Base-by-base conservation (phyloP, 257 asterid species). In the Fraxinus quadrangulata region DNA sequence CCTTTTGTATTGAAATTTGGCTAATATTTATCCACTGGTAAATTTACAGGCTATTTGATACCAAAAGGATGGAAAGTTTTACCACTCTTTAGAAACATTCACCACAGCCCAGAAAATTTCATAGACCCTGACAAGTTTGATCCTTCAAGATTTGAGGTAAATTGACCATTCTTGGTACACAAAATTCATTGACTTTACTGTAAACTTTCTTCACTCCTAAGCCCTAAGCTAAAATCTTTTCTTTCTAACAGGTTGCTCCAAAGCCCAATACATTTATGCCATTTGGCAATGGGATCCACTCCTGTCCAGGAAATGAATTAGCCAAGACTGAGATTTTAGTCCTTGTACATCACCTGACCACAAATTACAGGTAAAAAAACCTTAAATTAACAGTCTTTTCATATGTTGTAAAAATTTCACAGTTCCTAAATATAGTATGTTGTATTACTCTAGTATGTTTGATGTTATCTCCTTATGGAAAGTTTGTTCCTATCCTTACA, bases 1-100 rank as follows among this genome's bases (percentile, higher is more conserved):
- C 28, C 13, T 59, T 40, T 39, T 71, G 39, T 19, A 5, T 40
- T 12, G 28, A 17, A 16, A 17, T 37, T 71, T 14, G 12, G 37
- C 59, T 54, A 68, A 37, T 49, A 77, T 30, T 30, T 67, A 1
- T 1, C 72, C 65, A 3, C 8, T 72, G 9, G 13, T 24, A 23
- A 69, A 37, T 74, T 67, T 68, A 81, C 85, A 93, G 97, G 96
- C 42, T 94, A 92, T 70, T 75, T 87, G 26, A 94, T 94, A 78
- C 99, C 97, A 33, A 93, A 91, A 86, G 99, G 99, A 77, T 95
- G 99, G 99, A 95, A 95, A 84, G 99, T 95, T 3, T 78, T 95
- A 61, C 99, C 99, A 70, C 96, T 95, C 11, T 95, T 95, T 75
- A 90, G 99, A 68, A 87, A 91, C 79, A 95, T 95, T 71, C 99